These are phyloP conservation scores for Tilletia horrida DNA, from an alignment of 1,284 basidiomycete genomes.

Conservation along the genomic window DNA sequence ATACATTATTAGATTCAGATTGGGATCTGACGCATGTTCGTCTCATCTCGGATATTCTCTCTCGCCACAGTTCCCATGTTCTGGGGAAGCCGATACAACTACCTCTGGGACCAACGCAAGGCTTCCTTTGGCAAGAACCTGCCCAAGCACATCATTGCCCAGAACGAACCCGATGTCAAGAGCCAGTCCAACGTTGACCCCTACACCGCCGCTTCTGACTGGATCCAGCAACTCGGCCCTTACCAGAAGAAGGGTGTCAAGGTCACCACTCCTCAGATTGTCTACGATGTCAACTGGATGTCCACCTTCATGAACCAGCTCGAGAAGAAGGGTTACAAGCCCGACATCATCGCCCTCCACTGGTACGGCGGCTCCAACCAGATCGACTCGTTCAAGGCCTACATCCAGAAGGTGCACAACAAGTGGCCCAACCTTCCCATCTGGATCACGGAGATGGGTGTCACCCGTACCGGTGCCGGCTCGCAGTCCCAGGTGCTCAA, in stretches of 20 bases:
- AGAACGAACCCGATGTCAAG: constrained; percentile 50
- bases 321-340: constrained; percentile 36
- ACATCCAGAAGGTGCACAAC: constrained; percentile 34
- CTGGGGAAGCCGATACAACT: constrained; percentile 43
- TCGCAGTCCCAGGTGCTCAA: constrained; percentile 31
- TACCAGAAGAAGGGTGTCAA: constrained; percentile 42
- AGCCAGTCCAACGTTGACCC: constrained; percentile 35
- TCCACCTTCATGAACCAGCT: constrained; percentile 40
- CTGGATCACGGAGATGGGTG: constrained; percentile 53
- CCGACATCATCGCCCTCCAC: constrained; percentile 49
- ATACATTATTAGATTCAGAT: too few species aligned
- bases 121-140: constrained; percentile 27
- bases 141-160: constrained; percentile 37
- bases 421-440: constrained; percentile 27
- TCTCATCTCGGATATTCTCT: background rate
- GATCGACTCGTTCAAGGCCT: constrained; percentile 39
- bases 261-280: constrained; percentile 48
- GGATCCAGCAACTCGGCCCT: constrained; percentile 45
- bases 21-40: too few species aligned
- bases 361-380: constrained; percentile 49
- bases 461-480: constrained; percentile 34
- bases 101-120: constrained; percentile 41
- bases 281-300: constrained; percentile 50
- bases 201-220: constrained; percentile 35
- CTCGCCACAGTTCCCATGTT: constrained; percentile 36